These are phyloP conservation scores for Syzygium aqueum DNA, from an alignment of 345 rosid species.

Conservation along the genomic window DNA sequence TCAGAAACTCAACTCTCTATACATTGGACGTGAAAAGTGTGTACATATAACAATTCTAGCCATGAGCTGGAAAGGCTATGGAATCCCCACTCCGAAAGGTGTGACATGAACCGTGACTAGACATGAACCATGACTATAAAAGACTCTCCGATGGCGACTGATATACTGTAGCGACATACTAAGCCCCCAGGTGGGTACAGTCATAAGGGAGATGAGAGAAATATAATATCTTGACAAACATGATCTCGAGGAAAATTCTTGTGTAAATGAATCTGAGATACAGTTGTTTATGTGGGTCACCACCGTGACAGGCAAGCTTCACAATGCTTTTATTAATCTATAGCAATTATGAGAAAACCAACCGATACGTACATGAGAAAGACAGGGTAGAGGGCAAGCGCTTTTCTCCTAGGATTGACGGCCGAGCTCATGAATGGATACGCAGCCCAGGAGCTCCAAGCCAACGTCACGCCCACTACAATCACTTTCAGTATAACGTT, in stretches of 20 bases:
- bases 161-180: background rate
- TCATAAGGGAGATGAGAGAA: background rate
- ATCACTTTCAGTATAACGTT: slow-evolving; percentile 57
- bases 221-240: background rate
- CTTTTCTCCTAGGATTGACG: slow-evolving; percentile 76
- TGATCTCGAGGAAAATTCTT: background rate
- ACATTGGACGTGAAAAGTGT: background rate
- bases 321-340: slow-evolving; percentile 25
- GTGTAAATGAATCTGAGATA: background rate
- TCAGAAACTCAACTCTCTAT: background rate
- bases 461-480: slow-evolving; percentile 62
- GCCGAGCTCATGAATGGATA: slow-evolving; percentile 96
- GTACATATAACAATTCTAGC: background rate
- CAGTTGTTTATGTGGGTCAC: background rate
- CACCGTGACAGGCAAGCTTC: background rate
- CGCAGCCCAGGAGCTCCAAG: slow-evolving; percentile 97
- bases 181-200: background rate
- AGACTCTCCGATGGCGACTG: background rate
- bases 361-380: slow-evolving; percentile 97
- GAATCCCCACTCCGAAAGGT: background rate
- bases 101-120: background rate
- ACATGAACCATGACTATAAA: background rate
- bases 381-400: slow-evolving; percentile 86
- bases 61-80: background rate
- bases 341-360: slow-evolving; percentile 90